Percentiles rank a stretch among this genome's conserved stretches.
These are phyloP conservation scores for Alternaria novae-zelandiae DNA, from an alignment of 2,329 filamentous ascomycete genomes.

Conservation along the genomic window DNA sequence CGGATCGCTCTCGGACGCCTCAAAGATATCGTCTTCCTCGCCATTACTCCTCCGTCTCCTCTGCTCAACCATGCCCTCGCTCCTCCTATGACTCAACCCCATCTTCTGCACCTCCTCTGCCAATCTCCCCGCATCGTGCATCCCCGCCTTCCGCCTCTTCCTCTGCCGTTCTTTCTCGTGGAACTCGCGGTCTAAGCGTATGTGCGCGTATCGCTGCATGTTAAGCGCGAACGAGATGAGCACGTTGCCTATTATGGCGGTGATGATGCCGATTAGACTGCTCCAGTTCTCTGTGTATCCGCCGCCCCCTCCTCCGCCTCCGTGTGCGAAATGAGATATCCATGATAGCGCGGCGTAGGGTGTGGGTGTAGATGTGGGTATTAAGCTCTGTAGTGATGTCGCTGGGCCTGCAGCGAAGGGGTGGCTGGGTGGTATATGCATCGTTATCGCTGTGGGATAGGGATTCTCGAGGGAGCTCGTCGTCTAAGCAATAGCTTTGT, in stretches of 20 bases:
- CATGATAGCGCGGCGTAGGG: conserved; percentile 13
- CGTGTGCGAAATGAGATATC: conserved; percentile 16
- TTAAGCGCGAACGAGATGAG: conserved; percentile 96
- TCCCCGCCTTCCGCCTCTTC: conserved; percentile 37
- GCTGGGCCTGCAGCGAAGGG: conserved; percentile 31
- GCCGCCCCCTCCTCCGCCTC: background rate
- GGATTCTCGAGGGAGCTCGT: background rate
- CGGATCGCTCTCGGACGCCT: conserved; percentile 45
- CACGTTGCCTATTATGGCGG: conserved; percentile 89
- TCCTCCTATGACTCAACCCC: conserved; percentile 7
- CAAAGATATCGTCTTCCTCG: conserved; percentile 5
- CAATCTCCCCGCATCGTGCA: conserved; percentile 38
- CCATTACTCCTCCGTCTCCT: background rate
- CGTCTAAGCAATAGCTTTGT: background rate
- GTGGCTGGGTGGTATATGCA: conserved; percentile 34
- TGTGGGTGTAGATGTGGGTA: conserved; percentile 16
- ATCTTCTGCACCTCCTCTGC: conserved; percentile 38
- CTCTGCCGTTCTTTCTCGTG: conserved; percentile 54
- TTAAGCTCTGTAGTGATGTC: conserved; percentile 3
- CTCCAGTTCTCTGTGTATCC: conserved; percentile 68
- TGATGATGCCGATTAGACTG: conserved; percentile 91
- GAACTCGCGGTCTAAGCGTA: conserved; percentile 76
- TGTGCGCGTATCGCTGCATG: conserved; percentile 94
- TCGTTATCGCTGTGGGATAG: conserved; percentile 13
- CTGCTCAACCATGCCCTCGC: conserved; percentile 3